A percentile compares a stretch with the other conserved stretches of the same genome.
Conservation (phyloP, 2,329 filamentous ascomycete species). For the Cryphonectria parasitica region DNA sequence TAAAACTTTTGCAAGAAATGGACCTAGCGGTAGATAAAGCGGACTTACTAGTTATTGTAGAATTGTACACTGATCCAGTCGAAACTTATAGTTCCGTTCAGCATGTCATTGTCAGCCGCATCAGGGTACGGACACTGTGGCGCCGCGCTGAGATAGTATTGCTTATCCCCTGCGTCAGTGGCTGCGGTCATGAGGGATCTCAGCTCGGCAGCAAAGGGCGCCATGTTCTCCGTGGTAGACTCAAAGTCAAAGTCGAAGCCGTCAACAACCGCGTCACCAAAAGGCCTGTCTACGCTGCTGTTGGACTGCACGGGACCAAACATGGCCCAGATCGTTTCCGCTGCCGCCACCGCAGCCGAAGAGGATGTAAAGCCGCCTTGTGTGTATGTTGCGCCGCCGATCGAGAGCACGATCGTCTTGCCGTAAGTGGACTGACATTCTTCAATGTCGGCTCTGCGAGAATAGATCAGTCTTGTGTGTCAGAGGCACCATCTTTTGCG, state of each 20-base stretch:
- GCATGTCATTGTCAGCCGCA: constrained; percentile 58
- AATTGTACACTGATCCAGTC: constrained; percentile 69
- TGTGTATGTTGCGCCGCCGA: constrained; percentile 72
- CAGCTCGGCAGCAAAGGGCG: constrained; percentile 62
- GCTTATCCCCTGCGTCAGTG: constrained; percentile 49
- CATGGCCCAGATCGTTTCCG: constrained; percentile 69
- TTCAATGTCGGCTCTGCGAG: constrained; percentile 51
- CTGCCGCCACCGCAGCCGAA: constrained; percentile 56
- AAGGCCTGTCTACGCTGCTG: constrained; percentile 61
- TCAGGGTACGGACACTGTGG: constrained; percentile 73
- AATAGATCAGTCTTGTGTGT: not conserved
- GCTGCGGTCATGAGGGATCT: constrained; percentile 58
- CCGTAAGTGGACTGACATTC: constrained; percentile 63
- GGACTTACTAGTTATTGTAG: constrained; percentile 64
- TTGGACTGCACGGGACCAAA: constrained; percentile 62
- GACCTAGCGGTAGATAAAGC: constrained; percentile 6
- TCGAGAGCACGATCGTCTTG: constrained; percentile 74
- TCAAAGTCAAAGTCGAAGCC: constrained; percentile 82
- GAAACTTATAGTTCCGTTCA: constrained; percentile 57
- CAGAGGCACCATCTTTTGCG: not conserved
- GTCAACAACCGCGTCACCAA: constrained; percentile 67
- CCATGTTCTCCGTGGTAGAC: constrained; percentile 60
- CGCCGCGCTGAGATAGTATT: constrained; percentile 65
- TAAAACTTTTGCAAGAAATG: not conserved
- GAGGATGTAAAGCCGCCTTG: constrained; percentile 67